Evolutionary conservation across 164 flowering plant species (phyloP), one percentile per base, ranked within the genome.

Genomic region (Annona cherimola): DNA sequence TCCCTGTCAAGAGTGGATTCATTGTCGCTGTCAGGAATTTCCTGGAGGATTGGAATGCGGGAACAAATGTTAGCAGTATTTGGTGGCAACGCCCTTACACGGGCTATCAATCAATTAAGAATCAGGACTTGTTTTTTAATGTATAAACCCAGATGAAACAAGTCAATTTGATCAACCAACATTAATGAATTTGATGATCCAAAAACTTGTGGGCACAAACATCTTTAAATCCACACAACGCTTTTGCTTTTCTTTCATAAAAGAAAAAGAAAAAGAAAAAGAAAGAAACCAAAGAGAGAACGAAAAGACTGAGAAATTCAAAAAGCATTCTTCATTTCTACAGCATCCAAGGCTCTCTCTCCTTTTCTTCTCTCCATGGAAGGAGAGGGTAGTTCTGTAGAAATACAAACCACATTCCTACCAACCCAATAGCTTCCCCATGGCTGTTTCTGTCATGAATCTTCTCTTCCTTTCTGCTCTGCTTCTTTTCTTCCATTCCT

Each of bases 181-280:
- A 26, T 26, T 26, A 26, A 26, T 1, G 35, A 26, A 26, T 26
- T 26, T 26, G 35, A 26, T 26, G 35, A 26, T 26, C 35, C 35
- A 26, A 26, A 26, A 26, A 26, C 35, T 26, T 26, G 35, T 26
- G 35, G 35, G 44, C 45, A 42, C 60, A 12, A 39, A 46, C 61
- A 45, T 62, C 67, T 63, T 71, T 71, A 44, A 26, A 62, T 44
- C 42, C 67, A 71, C 60, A 71, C 67, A 46, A 40, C 41, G 60
- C 46, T 54, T 80, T 86, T 80, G 76, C 86, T 83, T 86, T 83
- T 77, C 69, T 77, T 72, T 67, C 66, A 74, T 50, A 11, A 50
- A 83, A 84, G 81, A 83, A 68, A 77, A 76, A 72, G 70, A 67
- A 71, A 83, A 84, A 83, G 84, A 68, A 77, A 76, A 72, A 70